These are phyloP conservation scores for Asclepias syriaca DNA, from an alignment of 257 asterid species.

Conservation along the genomic window DNA sequence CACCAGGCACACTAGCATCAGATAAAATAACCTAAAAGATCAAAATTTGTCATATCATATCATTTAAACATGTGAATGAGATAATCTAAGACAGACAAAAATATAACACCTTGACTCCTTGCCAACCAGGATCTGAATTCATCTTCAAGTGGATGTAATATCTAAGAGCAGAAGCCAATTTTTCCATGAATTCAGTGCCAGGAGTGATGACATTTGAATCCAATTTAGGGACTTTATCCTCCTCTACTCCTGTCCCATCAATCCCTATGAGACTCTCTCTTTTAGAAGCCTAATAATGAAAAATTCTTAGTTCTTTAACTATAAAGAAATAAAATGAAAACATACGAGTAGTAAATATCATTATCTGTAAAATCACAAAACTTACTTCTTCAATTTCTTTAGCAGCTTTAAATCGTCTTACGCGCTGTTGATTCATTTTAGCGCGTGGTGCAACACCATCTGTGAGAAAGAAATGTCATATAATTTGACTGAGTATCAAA, in stretches of 20 bases:
- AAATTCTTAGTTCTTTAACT: constrained; percentile 5
- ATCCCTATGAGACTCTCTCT: constrained; percentile 14
- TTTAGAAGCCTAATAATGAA: constrained; percentile 33
- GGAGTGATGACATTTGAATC: constrained; percentile 77
- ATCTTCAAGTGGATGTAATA: constrained; percentile 46
- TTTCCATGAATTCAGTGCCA: constrained; percentile 67
- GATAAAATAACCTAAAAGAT: constrained; percentile 58
- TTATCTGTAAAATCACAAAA: constrained; percentile 27
- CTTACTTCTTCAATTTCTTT: constrained; percentile 44
- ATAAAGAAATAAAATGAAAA: background rate
- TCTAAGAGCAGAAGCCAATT: constrained; percentile 47
- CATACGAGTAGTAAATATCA: background rate
- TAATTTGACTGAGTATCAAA: background rate
- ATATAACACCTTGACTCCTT: constrained; percentile 46
- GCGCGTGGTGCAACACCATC: constrained; percentile 76
- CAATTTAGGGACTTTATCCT: constrained; percentile 16
- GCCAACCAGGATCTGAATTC: constrained; percentile 56
- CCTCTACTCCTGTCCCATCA: constrained; percentile 10
- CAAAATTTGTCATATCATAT: background rate
- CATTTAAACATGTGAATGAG: background rate
- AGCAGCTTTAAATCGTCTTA: constrained; percentile 58
- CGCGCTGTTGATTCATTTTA: constrained; percentile 63
- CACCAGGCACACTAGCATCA: constrained; percentile 80
- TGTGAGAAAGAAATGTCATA: constrained; percentile 20
- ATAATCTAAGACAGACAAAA: constrained; percentile 1